phyloP scores from a whole-genome alignment of 495 filamentous ascomycete species.

The Halenospora varia region DNA sequence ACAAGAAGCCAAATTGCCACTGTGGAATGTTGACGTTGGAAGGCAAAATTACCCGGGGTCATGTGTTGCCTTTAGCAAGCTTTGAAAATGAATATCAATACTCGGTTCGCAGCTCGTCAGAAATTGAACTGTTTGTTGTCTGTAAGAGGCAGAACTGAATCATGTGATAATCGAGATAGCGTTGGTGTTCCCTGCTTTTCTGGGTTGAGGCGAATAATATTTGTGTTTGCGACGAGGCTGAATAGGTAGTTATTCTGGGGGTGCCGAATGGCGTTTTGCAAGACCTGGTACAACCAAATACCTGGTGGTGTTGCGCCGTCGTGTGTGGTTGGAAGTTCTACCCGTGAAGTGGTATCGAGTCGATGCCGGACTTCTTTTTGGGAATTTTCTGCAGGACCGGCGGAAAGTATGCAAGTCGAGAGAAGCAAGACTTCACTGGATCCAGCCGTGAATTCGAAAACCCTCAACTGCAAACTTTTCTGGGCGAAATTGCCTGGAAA shows the following conservation, averaged over 20 bases:
- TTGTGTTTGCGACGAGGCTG: not conserved
- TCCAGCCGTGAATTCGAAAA: constrained; percentile 23
- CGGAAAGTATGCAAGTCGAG: too few species aligned
- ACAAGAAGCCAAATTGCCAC: too few species aligned
- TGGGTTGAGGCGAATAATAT: not conserved
- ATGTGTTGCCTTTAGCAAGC: too few species aligned
- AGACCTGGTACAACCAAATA: not conserved
- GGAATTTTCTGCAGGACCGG: not conserved
- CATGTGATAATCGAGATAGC: too few species aligned
- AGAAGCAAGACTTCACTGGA: constrained; percentile 28
- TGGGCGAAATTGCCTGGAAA: too few species aligned
- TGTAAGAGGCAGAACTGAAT: too few species aligned
- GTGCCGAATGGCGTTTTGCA: not conserved
- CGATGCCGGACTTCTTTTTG: not conserved
- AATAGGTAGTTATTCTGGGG: not conserved
- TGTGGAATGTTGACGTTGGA: too few species aligned
- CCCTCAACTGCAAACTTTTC: constrained; percentile 14
- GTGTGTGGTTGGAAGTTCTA: not conserved
- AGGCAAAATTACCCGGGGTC: too few species aligned
- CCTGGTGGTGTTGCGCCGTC: not conserved
- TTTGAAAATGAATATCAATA: too few species aligned
- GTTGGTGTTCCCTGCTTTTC: too few species aligned
- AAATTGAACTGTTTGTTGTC: too few species aligned
- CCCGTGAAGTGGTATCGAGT: not conserved
- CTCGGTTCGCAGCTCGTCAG: too few species aligned